Base-by-base conservation (phyloP, 1,284 basidiomycete genomes). In the Malassezia caprae region DNA sequence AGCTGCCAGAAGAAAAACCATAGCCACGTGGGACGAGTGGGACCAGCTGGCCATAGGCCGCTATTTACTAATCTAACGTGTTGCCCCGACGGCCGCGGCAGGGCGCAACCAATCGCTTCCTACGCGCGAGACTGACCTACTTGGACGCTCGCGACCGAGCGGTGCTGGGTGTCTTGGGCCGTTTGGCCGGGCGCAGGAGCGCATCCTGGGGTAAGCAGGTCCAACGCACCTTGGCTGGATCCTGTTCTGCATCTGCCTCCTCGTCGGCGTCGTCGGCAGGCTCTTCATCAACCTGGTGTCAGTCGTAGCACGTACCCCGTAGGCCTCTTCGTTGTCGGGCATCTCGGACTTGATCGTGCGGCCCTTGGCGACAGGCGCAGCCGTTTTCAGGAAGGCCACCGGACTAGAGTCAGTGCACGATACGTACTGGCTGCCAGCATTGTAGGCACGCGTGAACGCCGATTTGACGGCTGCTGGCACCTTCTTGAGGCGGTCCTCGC, bases 401-500 rank as follows among this genome's bases (percentile, higher is more conserved):
- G 55, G 55, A 40, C 51, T 53, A 17, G 24, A 32, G 45, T 50
- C 13, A 49, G 42, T 24, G 28, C 31, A 32, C 1, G 17, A 19
- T 21, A 48, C 42, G 42, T 52, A 53, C 46, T 53, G 53, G 24
- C 27, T 40, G 19, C 24, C 21, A 6, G 51, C 48, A 41, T 52
- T 58, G 42, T 50, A 53, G 30, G 48, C 53, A 72, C 80, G 82
- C 1, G 93, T 98, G 61, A 98, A 85, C 1, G 86, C 78, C 0
- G 85, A 77, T 78, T 98, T 98, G 39, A 84, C 84, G 0, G 85
- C 81, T 0, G 85, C 72, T 0, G 88, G 79, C 30, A 98, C 88
- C 77, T 85, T 85, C 79, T 93, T 96, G 61, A 87, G 73, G 8
- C 90, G 79, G 4, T 34, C 43, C 0, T 79, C 41, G 0, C 86